A percentile compares a stretch with the other conserved stretches of the same genome.
phyloP scores from a whole-genome alignment of 805 yeast genomes.

The Martiniozyma abietophila region DNA sequence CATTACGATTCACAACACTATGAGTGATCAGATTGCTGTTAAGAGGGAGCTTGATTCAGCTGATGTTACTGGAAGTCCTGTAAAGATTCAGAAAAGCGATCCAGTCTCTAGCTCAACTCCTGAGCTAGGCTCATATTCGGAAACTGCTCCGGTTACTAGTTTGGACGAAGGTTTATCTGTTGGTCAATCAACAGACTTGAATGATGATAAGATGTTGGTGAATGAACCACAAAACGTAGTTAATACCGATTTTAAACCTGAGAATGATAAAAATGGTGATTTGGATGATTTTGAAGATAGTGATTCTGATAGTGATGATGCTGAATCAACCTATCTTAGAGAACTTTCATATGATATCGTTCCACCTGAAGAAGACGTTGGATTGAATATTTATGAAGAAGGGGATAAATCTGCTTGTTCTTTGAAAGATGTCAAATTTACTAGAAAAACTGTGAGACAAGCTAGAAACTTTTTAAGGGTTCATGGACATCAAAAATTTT shows the following conservation, averaged over 20 bases:
- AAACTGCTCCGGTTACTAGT: neutral
- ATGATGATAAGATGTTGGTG: neutral
- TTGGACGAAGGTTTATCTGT: constrained; percentile 7
- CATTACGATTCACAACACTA: too few species aligned
- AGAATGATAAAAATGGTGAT: constrained; percentile 2
- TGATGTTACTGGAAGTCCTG: too few species aligned
- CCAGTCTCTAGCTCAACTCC: too few species aligned
- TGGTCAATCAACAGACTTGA: too few species aligned
- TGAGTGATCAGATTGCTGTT: too few species aligned
- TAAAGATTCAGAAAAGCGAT: too few species aligned
- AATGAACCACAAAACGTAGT: constrained; percentile 1
- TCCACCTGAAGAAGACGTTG: constrained; percentile 4
- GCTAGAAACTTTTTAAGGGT: constrained; percentile 47
- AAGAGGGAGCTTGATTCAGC: too few species aligned
- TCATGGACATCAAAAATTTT: constrained; percentile 50
- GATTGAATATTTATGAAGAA: constrained; percentile 5
- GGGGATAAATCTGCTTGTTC: constrained; percentile 12
- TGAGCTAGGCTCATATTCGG: too few species aligned
- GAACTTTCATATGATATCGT: constrained; percentile 9
- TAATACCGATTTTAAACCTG: neutral
- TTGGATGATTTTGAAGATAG: constrained; percentile 4
- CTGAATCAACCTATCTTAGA: constrained; percentile 11
- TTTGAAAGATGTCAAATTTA: constrained; percentile 18
- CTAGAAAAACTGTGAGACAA: constrained; percentile 34
- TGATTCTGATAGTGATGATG: constrained; percentile 6